phyloP scores from a whole-genome alignment of 2,329 filamentous ascomycete genomes.

The Cercospora zeae-maydis region DNA sequence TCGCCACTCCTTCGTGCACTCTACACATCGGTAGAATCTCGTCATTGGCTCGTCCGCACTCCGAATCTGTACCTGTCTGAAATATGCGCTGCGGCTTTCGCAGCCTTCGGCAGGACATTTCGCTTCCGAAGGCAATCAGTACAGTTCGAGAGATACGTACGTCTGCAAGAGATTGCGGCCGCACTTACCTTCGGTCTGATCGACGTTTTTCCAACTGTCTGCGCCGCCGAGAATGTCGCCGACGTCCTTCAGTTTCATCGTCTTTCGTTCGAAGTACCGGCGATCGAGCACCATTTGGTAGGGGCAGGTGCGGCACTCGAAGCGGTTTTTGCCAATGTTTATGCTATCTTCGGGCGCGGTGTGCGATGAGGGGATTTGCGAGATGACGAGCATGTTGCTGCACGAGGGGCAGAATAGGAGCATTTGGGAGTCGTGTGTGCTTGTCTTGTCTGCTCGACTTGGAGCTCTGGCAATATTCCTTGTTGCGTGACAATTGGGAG shows the following conservation, averaged over 20 bases:
- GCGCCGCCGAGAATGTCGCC: constrained; percentile 88
- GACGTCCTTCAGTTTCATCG: constrained; percentile 77
- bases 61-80: constrained; percentile 95
- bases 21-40: constrained; percentile 72
- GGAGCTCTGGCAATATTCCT: background rate
- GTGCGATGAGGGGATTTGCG: constrained; percentile 42
- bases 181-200: constrained; percentile 64
- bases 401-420: constrained; percentile 67
- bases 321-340: constrained; percentile 62
- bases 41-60: constrained; percentile 99
- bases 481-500: background rate
- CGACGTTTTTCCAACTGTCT: constrained; percentile 85
- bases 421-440: background rate
- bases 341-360: constrained; percentile 38
- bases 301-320: constrained; percentile 93
- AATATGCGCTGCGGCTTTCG: constrained; percentile 79
- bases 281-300: constrained; percentile 82
- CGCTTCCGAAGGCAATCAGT: constrained; percentile 44
- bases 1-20: constrained; percentile 46
- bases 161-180: too few relatives aligned
- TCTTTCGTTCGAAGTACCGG: constrained; percentile 75
- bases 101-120: constrained; percentile 82
- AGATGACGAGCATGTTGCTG: constrained; percentile 78
- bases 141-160: too few relatives aligned
- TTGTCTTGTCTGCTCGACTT: background rate